These are phyloP conservation scores for Euphrasia confusa DNA, from an alignment of 257 asterid genomes.

Conservation along the genomic window DNA sequence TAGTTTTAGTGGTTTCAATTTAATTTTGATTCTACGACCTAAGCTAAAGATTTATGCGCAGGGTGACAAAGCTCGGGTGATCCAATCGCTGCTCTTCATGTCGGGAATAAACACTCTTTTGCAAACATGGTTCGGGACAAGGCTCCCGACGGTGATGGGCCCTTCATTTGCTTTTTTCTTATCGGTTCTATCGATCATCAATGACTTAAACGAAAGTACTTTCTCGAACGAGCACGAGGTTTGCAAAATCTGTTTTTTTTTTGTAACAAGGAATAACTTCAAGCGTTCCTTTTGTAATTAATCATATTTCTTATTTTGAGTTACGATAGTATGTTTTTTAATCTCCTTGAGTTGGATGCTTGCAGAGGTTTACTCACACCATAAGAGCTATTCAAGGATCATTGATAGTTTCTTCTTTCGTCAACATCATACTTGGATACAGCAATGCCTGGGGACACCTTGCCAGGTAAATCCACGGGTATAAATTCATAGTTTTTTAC, in stretches of 20 bases:
- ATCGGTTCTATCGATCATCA: conserved; percentile 63
- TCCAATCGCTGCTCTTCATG: conserved; percentile 85
- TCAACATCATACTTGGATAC: conserved; percentile 78
- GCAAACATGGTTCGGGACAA: conserved; percentile 87
- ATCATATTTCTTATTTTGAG: background rate
- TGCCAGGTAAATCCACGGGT: conserved; percentile 44
- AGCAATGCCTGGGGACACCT: conserved; percentile 78
- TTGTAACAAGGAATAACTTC: background rate
- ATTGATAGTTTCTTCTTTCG: conserved; percentile 74
- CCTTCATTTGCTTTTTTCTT: conserved; percentile 82
- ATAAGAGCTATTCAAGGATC: conserved; percentile 96
- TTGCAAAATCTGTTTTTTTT: conserved; percentile 19
- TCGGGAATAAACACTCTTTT: conserved; percentile 84
- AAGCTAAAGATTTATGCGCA: conserved; percentile 28
- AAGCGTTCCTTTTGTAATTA: too few species aligned
- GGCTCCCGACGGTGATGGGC: conserved; percentile 97
- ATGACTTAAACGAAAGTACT: conserved; percentile 48
- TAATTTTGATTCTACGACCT: background rate
- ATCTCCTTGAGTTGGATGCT: conserved; percentile 28
- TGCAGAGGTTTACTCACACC: conserved; percentile 82
- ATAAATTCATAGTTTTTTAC: too few species aligned
- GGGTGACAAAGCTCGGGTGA: conserved; percentile 94
- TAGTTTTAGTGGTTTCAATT: conserved; percentile 2
- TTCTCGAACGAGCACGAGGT: conserved; percentile 61
- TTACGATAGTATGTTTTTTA: conserved; percentile 5